phyloP scores from a whole-genome alignment of 176 grass and related monocot genomes.

The Musa schizocarpa region DNA sequence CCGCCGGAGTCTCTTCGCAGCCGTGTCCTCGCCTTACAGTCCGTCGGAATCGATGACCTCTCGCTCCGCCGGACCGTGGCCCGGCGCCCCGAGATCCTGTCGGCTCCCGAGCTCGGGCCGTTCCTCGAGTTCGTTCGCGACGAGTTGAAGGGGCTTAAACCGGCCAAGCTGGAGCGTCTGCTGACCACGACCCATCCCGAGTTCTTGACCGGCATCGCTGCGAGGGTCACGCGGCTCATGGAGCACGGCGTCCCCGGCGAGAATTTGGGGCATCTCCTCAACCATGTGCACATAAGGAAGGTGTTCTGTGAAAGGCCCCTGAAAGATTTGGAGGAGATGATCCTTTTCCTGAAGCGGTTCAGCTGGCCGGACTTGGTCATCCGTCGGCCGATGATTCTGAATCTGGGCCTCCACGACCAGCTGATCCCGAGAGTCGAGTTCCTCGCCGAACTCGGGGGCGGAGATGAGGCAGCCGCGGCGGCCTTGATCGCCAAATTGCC shows the following conservation, averaged over 20 bases:
- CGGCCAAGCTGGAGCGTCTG: constrained; percentile 12
- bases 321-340: constrained; percentile 9
- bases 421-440: constrained; percentile 19
- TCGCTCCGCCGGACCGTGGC: not conserved
- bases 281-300: constrained; percentile 10
- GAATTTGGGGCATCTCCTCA: constrained; percentile 18
- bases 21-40: not conserved
- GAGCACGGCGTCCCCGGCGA: constrained; percentile 16
- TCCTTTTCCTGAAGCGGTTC: constrained; percentile 12
- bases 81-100: constrained; percentile 14
- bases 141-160: constrained; percentile 3
- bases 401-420: constrained; percentile 15
- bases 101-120: constrained; percentile 1
- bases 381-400: constrained; percentile 16
- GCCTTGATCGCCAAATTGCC: constrained; percentile 18
- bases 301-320: constrained; percentile 18
- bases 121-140: constrained; percentile 15
- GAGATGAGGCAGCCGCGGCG: constrained; percentile 6
- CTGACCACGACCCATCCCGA: not conserved
- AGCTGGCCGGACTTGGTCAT: constrained; percentile 8
- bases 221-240: not conserved
- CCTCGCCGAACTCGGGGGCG: not conserved
- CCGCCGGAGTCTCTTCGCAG: not conserved
- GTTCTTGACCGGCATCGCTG: not conserved
- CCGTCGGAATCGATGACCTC: not conserved